A percentile compares a stretch with the other conserved stretches of the same genome.
Conservation (phyloP, 495 filamentous ascomycete genomes). For the Cenococcum geophilum region DNA sequence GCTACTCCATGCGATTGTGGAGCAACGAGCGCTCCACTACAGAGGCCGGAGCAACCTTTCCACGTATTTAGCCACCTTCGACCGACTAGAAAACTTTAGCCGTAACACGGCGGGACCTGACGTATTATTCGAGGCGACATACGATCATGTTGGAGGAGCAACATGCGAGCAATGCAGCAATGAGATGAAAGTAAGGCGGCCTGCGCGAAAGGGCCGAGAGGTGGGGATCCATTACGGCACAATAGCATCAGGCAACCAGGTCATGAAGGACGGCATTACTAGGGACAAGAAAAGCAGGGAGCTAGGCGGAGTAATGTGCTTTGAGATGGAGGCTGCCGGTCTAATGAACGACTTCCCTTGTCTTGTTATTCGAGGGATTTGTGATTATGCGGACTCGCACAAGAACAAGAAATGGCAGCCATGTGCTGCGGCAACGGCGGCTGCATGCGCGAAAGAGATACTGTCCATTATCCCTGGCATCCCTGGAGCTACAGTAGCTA, state of each 20-base stretch:
- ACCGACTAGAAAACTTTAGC: neutral
- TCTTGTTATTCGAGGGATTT: slow-evolving; percentile 27
- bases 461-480: no score
- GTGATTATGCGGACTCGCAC: no score
- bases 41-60: neutral
- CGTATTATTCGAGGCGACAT: neutral
- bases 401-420: no score
- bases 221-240: slow-evolving; percentile 26
- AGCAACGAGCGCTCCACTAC: neutral
- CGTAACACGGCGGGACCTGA: neutral
- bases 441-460: no score
- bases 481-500: no score
- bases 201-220: slow-evolving; percentile 7
- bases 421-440: no score
- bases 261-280: slow-evolving; percentile 16
- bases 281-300: slow-evolving; percentile 18
- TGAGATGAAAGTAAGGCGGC: neutral
- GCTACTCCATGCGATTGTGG: neutral
- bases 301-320: slow-evolving; percentile 18
- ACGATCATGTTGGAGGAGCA: neutral
- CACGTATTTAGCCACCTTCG: neutral
- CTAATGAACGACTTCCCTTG: slow-evolving; percentile 21
- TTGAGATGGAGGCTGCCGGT: no score
- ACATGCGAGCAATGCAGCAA: neutral
- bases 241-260: slow-evolving; percentile 27